Evolutionary conservation across 2,329 filamentous ascomycete species (phyloP).

Genomic region (Fusarium algeriense): DNA sequence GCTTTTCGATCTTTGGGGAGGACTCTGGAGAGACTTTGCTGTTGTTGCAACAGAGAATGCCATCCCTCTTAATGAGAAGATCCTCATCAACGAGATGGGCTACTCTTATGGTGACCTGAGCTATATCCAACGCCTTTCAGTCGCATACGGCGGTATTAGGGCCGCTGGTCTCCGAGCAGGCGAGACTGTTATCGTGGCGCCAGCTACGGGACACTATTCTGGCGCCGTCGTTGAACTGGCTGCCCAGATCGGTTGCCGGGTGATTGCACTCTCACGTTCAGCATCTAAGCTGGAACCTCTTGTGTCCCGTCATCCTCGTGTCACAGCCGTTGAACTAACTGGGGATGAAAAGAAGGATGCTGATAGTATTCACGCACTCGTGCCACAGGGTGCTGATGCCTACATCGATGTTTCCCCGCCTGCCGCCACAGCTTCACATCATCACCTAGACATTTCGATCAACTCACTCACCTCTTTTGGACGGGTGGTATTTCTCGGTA

Average conservation of each 20-base stretch:
- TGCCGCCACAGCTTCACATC: slow-evolving; percentile 5
- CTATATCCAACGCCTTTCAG: slow-evolving; percentile 32
- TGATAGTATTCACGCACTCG: neutral
- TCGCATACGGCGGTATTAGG: slow-evolving; percentile 29
- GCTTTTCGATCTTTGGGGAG: slow-evolving; percentile 28
- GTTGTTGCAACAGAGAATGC: slow-evolving; percentile 17
- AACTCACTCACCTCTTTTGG: neutral
- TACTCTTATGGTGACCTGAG: slow-evolving; percentile 32
- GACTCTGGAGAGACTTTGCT: slow-evolving; percentile 29
- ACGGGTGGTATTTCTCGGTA: slow-evolving; percentile 9
- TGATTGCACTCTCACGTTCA: slow-evolving; percentile 32
- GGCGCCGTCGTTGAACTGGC: slow-evolving; percentile 30
- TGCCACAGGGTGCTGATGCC: slow-evolving; percentile 17
- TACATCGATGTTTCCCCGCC: slow-evolving; percentile 38
- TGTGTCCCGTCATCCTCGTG: neutral
- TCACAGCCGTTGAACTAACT: slow-evolving; percentile 17
- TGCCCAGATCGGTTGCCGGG: slow-evolving; percentile 34
- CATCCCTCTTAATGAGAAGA: slow-evolving; percentile 17
- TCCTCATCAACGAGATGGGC: slow-evolving; percentile 17
- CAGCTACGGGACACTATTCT: slow-evolving; percentile 36
- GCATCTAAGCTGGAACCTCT: slow-evolving; percentile 19
- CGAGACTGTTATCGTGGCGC: slow-evolving; percentile 29
- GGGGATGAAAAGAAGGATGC: slow-evolving; percentile 23
- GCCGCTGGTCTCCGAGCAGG: slow-evolving; percentile 15
- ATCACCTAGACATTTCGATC: slow-evolving; percentile 19